Evolutionary conservation across 208 protist genomes (phyloP), one percentile per base, ranked within the genome.

Genomic region (Crithidia sp.): DNA sequence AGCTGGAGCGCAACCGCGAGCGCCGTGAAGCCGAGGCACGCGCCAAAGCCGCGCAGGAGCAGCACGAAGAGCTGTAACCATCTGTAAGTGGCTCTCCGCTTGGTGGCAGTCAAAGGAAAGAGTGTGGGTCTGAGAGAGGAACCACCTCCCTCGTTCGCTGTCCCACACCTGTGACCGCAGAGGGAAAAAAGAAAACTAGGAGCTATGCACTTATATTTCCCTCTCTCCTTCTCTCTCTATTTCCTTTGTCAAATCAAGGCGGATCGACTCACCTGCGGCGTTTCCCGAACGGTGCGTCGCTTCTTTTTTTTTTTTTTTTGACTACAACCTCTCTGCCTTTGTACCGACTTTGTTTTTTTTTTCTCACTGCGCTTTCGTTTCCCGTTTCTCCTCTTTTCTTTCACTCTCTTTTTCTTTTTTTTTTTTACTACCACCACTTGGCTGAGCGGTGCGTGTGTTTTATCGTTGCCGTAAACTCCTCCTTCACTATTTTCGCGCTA

Each of bases 1-100:
- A 78, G 43, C 39, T 67, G 57, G 19, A 78, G 50, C 74, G n/a
- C 19, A 78, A 58, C 59, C 60, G 62, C n/a, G 43, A 40, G 3
- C 54, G 44, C 5, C 71, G 61, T 7, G 71, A 76, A 28, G 71
- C 64, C 7, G 41, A 77, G 49, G 37, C 44, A 43, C 36, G 12
- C 12, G 41, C 43, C 40, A 62, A 76, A 36, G 39, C 61, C 14
- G n/a, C 9, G 54, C 41, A 68, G 43, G 13, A 52, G 41, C 17
- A 52, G 41, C 45, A 49, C 12, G 45, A 49, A 2, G 6, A 62
- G 28, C 28, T 59, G 55, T 59, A 40, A 28, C 28, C 28, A 28
- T 28, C 28, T 28, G 28, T 28, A 28, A 28, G 28, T 28, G 28
- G 28, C 28, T 28, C 28, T 28, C 28, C 28, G 0, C 28, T 28